A percentile compares a stretch with the other conserved stretches of the same genome.
These are phyloP conservation scores for Annona cherimola DNA, from an alignment of 164 flowering plant species.

Conservation along the genomic window DNA sequence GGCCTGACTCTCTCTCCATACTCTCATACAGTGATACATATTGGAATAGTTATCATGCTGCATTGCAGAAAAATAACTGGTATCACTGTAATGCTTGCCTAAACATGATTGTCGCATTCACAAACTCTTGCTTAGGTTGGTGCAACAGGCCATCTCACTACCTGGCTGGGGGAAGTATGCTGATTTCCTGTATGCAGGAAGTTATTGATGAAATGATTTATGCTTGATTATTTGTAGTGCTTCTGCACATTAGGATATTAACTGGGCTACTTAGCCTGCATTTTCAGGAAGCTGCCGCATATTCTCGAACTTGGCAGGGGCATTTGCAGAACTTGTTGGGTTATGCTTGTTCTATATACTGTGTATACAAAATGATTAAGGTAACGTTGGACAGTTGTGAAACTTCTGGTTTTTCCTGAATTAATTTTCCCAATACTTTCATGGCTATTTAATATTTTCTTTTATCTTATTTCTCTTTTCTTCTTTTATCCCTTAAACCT, in stretches of 20 bases:
- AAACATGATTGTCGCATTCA: too few species aligned
- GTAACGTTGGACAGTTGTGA: constrained; percentile 24
- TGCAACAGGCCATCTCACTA: too few species aligned
- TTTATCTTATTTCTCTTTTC: neutral
- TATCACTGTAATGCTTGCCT: too few species aligned
- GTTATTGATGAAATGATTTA: too few species aligned
- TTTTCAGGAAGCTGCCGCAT: constrained; percentile 93
- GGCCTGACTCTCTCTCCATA: too few species aligned
- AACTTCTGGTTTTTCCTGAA: neutral
- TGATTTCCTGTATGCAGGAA: too few species aligned
- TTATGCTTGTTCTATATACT: constrained; percentile 87
- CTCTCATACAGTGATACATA: too few species aligned
- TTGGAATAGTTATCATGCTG: too few species aligned
- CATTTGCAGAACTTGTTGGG: constrained; percentile 95
- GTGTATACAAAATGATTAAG: constrained; percentile 98
- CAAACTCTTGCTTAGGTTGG: too few species aligned
- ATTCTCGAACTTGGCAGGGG: constrained; percentile 95
- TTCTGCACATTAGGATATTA: neutral
- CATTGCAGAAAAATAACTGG: too few species aligned
- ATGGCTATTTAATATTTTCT: neutral
- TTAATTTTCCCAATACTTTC: neutral
- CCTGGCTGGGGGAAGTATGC: too few species aligned
- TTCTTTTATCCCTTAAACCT: neutral
- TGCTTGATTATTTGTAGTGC: neutral
- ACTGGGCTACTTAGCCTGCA: neutral